These are phyloP conservation scores for Bonia amplexicaulis DNA, from an alignment of 176 grass and related monocot genomes.

Conservation along the genomic window DNA sequence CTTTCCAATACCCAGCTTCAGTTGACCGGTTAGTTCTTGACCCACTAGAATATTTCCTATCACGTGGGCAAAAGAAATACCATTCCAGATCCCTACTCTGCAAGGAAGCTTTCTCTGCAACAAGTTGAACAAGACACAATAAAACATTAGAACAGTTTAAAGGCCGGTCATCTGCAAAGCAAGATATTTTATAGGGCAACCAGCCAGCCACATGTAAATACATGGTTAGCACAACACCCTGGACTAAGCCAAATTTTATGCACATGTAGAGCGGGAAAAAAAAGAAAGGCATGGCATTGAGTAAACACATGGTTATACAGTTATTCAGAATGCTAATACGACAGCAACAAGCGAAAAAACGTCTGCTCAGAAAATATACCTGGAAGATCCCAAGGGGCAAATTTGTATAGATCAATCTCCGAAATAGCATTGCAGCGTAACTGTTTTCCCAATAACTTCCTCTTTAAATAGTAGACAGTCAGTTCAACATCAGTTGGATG, in stretches of 20 bases:
- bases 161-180: neutral
- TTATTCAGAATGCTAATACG: neutral
- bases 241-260: neutral
- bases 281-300: neutral
- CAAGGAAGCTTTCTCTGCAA: conserved; percentile 64
- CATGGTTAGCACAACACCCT: neutral
- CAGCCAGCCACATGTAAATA: neutral
- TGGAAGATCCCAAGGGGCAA: conserved; percentile 91
- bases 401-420: conserved; percentile 79
- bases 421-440: conserved; percentile 51
- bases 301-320: neutral
- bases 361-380: conserved; percentile 23
- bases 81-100: conserved; percentile 62
- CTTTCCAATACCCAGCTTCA: conserved; percentile 79
- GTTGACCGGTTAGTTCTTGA: conserved; percentile 73
- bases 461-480: conserved; percentile 73
- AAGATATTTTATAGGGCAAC: neutral
- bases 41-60: conserved; percentile 76
- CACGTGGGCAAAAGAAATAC: conserved; percentile 86
- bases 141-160: neutral
- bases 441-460: conserved; percentile 61
- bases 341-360: neutral
- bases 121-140: conserved; percentile 12
- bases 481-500: conserved; percentile 84
- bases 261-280: neutral